These are phyloP conservation scores for Leccinum aurantiacum DNA, from an alignment of 768 basidiomycete genomes.

Conservation along the genomic window DNA sequence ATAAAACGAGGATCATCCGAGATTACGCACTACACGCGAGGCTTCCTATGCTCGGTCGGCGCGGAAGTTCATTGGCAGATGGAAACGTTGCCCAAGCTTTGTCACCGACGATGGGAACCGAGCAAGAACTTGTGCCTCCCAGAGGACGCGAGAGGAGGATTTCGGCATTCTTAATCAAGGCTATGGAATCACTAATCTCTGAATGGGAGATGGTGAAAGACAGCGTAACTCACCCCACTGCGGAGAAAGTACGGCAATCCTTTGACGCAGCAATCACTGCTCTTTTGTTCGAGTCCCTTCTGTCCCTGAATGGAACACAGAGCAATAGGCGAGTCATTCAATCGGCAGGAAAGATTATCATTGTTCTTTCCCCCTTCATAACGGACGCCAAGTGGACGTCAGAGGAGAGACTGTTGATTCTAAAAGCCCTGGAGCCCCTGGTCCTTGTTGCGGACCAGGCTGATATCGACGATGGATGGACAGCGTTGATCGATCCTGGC, in stretches of 20 bases:
- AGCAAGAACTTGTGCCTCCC: conserved; percentile 44
- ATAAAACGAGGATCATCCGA: conserved; percentile 56
- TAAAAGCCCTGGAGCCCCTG: conserved; percentile 67
- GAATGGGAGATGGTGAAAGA: conserved; percentile 50
- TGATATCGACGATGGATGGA: conserved; percentile 34
- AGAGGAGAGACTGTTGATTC: conserved; percentile 62
- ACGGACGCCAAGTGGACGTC: conserved; percentile 49
- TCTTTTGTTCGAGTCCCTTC: conserved; percentile 66
- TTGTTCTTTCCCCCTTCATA: conserved; percentile 43
- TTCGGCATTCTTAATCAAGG: conserved; percentile 61
- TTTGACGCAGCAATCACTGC: conserved; percentile 70
- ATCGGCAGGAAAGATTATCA: conserved; percentile 53
- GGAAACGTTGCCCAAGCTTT: conserved; percentile 2
- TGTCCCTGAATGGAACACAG: conserved; percentile 63
- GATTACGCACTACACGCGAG: conserved; percentile 69
- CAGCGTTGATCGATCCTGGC: conserved; percentile 49
- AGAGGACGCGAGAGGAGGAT: conserved; percentile 59
- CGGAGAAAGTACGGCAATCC: conserved; percentile 62
- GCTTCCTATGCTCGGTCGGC: conserved; percentile 45
- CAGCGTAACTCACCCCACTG: conserved; percentile 41
- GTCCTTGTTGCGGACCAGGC: conserved; percentile 41
- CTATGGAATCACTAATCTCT: conserved; percentile 48
- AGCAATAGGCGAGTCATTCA: conserved; percentile 64
- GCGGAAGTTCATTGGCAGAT: conserved; percentile 7
- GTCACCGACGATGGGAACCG: conserved; percentile 9